Conservation (phyloP, 495 filamentous ascomycete species). For the Bacidia gigantensis region DNA sequence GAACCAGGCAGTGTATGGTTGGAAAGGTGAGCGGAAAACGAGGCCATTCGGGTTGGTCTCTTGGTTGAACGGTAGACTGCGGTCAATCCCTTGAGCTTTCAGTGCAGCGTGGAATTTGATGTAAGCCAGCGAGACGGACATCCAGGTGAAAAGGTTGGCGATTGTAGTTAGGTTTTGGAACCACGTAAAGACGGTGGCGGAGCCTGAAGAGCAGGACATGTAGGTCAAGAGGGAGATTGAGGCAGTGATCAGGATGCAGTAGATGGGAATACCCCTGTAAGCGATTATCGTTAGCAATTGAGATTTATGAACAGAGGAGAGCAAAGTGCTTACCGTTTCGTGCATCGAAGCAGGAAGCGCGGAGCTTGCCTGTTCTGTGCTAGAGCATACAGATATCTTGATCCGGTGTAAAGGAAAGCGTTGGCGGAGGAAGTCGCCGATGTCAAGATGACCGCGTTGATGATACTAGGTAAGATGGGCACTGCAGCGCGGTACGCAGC, state of each 20-base stretch:
- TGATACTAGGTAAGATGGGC: conserved; percentile 50
- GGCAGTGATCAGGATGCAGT: conserved; percentile 35
- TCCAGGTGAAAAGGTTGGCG: conserved; percentile 49
- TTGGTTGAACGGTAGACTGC: conserved; percentile 4
- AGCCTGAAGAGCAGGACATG: conserved; percentile 35
- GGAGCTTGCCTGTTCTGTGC: conserved; percentile 54
- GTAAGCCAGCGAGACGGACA: conserved; percentile 45
- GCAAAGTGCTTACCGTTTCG: conserved; percentile 20
- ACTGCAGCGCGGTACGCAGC: conserved; percentile 50
- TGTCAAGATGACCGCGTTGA: conserved; percentile 63
- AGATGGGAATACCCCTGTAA: conserved; percentile 37
- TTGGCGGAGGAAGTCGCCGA: conserved; percentile 60
- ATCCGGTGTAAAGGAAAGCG: conserved; percentile 70
- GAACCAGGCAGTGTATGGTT: conserved; percentile 49
- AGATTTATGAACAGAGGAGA: background rate
- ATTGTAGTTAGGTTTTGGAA: conserved; percentile 44
- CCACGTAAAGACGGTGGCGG: conserved; percentile 44
- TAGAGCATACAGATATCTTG: conserved; percentile 59
- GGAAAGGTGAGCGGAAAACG: conserved; percentile 43
- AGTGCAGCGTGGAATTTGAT: conserved; percentile 30
- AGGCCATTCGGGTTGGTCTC: conserved; percentile 32
- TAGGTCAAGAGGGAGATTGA: conserved; percentile 39
- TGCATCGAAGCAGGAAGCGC: conserved; percentile 38
- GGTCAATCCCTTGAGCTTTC: conserved; percentile 23
- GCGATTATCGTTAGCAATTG: background rate